Percentiles rank a stretch among this genome's conserved stretches.
Evolutionary conservation across 2,329 filamentous ascomycete species (phyloP).

Genomic region (Bipolaris bicolor): DNA sequence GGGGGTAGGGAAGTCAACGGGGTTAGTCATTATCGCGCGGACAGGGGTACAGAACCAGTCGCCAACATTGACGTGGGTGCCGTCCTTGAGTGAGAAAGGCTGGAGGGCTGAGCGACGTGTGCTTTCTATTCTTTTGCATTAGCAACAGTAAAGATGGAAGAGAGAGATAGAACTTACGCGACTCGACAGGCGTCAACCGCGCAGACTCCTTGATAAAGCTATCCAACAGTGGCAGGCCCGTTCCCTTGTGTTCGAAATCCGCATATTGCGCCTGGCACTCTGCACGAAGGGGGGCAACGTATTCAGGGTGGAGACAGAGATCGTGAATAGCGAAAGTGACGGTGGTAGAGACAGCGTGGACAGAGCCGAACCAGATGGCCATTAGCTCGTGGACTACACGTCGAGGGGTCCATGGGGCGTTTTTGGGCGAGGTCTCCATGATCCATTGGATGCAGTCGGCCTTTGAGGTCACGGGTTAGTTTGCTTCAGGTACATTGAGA

Average conservation of each 20-base stretch:
- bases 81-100: constrained; percentile 24
- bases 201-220: constrained; percentile 32
- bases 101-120: constrained; percentile 23
- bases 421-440: constrained; percentile 38
- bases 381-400: constrained; percentile 41
- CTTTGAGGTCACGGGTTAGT: not conserved
- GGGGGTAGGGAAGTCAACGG: constrained; percentile 16
- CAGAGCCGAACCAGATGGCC: constrained; percentile 47
- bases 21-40: constrained; percentile 23
- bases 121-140: constrained; percentile 14
- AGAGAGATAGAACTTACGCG: constrained; percentile 10
- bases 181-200: constrained; percentile 26
- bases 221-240: constrained; percentile 27
- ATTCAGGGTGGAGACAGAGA: constrained; percentile 26
- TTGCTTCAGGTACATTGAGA: not conserved
- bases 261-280: constrained; percentile 22
- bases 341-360: constrained; percentile 34
- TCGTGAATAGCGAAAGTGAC: constrained; percentile 26
- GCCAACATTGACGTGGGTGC: constrained; percentile 20
- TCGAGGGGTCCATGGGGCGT: constrained; percentile 33
- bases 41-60: constrained; percentile 30
- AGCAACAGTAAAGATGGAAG: not conserved
- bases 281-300: constrained; percentile 21
- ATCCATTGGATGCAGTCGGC: constrained; percentile 45
- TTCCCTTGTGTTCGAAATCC: constrained; percentile 20